These are phyloP conservation scores for Neospermospora avenae DNA, from an alignment of 2,329 filamentous ascomycete genomes.

Conservation along the genomic window DNA sequence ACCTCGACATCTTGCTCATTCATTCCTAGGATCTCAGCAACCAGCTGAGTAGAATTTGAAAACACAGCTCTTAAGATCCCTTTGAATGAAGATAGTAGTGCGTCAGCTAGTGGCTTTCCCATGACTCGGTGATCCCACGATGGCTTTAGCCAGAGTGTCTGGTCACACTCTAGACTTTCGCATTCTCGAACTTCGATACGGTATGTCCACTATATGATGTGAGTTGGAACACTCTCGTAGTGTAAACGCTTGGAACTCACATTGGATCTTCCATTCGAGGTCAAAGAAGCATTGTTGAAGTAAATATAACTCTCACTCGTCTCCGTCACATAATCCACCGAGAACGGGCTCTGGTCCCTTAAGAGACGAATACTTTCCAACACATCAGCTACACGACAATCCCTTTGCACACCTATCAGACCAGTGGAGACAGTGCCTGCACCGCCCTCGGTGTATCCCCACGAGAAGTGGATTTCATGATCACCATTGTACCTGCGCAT, in stretches of 20 bases:
- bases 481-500: neutral
- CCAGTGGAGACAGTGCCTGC: neutral
- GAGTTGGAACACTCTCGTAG: neutral
- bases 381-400: slow-evolving; percentile 1
- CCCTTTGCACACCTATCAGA: slow-evolving; percentile 2
- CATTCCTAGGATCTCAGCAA: slow-evolving; percentile 1
- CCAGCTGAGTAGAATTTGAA: neutral
- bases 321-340: slow-evolving; percentile 2
- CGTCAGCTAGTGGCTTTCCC: neutral
- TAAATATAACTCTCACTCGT: slow-evolving; percentile 7
- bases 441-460: neutral
- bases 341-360: slow-evolving; percentile 2
- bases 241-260: neutral
- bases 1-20: slow-evolving; percentile 3
- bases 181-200: slow-evolving; percentile 9
- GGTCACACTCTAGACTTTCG: slow-evolving; percentile 1
- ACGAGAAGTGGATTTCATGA: slow-evolving; percentile 2
- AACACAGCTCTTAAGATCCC: neutral
- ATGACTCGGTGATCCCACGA: slow-evolving; percentile 1
- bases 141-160: slow-evolving; percentile 4
- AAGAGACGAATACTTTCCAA: slow-evolving; percentile 4
- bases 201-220: slow-evolving; percentile 4
- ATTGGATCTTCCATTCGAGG: neutral
- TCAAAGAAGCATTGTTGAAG: slow-evolving; percentile 5
- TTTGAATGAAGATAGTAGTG: neutral